These are phyloP conservation scores for Pythium volutum DNA, from an alignment of 352 stramenopile genomes.

Conservation along the genomic window DNA sequence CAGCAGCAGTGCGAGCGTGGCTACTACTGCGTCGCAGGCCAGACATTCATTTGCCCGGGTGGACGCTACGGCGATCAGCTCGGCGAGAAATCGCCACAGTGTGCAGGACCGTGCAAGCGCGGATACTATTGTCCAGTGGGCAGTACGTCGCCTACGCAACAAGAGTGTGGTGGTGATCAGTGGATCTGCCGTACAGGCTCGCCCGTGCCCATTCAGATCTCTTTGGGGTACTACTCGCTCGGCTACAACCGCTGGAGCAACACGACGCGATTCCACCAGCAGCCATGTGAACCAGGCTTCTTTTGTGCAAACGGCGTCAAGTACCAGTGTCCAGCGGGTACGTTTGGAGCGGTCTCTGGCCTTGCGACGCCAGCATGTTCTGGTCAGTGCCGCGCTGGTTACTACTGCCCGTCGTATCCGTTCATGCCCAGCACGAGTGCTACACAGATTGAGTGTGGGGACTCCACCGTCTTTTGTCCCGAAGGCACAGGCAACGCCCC, in stretches of 20 bases:
- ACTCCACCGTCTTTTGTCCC: slow-evolving; percentile 54
- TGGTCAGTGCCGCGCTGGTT: slow-evolving; percentile 55
- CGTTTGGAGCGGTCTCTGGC: slow-evolving; percentile 48
- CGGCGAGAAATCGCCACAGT: slow-evolving; percentile 53
- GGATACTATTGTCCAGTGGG: slow-evolving; percentile 66
- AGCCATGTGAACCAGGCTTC: slow-evolving; percentile 60
- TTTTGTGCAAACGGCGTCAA: slow-evolving; percentile 71
- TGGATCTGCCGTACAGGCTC: slow-evolving; percentile 59
- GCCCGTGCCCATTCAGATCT: slow-evolving; percentile 27
- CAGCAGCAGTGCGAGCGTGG: slow-evolving; percentile 63
- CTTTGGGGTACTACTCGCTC: slow-evolving; percentile 68
- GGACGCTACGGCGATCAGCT: slow-evolving; percentile 48
- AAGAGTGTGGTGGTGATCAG: slow-evolving; percentile 38
- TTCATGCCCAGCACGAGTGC: slow-evolving; percentile 32
- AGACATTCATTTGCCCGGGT: slow-evolving; percentile 51
- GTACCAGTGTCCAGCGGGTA: slow-evolving; percentile 70
- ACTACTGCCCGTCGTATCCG: slow-evolving; percentile 71
- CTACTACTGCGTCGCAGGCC: slow-evolving; percentile 59
- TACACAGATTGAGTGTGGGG: slow-evolving; percentile 51
- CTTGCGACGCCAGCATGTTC: slow-evolving; percentile 49
- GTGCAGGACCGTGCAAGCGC: slow-evolving; percentile 50
- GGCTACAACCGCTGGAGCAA: slow-evolving; percentile 32
- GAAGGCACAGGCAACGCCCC: slow-evolving; percentile 51
- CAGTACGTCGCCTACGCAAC: slow-evolving; percentile 39
- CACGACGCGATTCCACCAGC: slow-evolving; percentile 57